Evolutionary conservation across 768 basidiomycete species (phyloP).

Genomic region (Tricholoma sp.): DNA sequence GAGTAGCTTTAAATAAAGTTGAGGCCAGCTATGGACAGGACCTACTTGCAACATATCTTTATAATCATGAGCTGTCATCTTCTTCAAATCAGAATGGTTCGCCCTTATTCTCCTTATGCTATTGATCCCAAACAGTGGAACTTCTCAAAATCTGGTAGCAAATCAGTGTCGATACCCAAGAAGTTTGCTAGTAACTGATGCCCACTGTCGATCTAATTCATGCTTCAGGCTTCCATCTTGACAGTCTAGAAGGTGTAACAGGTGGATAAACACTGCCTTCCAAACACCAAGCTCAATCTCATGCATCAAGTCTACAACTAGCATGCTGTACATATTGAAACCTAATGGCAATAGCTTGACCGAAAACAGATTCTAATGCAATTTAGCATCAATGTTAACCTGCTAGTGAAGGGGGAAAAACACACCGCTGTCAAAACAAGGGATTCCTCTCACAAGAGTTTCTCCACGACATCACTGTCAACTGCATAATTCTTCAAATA

Average conservation of each 20-base stretch:
- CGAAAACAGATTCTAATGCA: neutral
- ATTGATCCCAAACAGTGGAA: slow-evolving; percentile 25
- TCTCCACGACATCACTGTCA: slow-evolving; percentile 7
- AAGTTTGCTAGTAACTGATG: neutral
- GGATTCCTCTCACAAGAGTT: neutral
- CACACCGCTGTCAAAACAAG: neutral
- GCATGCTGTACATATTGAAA: slow-evolving; percentile 21
- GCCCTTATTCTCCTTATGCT: neutral
- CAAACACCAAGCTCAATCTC: slow-evolving; percentile 35
- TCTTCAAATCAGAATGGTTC: too few species aligned
- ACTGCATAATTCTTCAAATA: slow-evolving; percentile 21
- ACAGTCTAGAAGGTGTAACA: slow-evolving; percentile 27
- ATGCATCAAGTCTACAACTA: slow-evolving; percentile 32
- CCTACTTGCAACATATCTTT: slow-evolving; percentile 23
- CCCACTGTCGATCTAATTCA: slow-evolving; percentile 20
- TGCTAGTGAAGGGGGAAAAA: neutral
- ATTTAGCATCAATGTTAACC: neutral
- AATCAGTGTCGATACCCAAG: neutral
- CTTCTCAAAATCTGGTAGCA: slow-evolving; percentile 19
- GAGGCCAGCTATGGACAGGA: neutral
- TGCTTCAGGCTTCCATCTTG: slow-evolving; percentile 6
- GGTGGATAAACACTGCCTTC: slow-evolving; percentile 21
- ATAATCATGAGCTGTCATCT: slow-evolving; percentile 12
- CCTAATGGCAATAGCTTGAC: slow-evolving; percentile 1
- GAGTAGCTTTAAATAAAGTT: neutral